A percentile compares a stretch with the other conserved stretches of the same genome.
Conservation (phyloP, 805 yeast genomes). For the Schizosaccharomyces japonicus region DNA sequence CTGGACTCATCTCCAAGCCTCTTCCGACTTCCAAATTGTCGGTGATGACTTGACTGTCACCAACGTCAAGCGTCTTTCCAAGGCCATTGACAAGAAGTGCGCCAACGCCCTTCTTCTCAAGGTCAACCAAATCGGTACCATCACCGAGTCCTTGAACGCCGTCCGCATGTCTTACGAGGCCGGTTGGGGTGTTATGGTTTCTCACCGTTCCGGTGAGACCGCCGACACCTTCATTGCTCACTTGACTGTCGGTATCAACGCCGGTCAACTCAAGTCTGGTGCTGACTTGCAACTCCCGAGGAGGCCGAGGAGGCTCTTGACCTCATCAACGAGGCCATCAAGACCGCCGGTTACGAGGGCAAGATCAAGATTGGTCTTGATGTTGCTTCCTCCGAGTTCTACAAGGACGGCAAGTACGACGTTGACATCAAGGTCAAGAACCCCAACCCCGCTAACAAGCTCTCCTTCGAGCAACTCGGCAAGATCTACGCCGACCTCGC, state of each 20-base stretch:
- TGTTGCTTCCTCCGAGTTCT: slow-evolving; percentile 94
- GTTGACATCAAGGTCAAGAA: slow-evolving; percentile 95
- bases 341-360: slow-evolving; percentile 87
- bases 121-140: slow-evolving; percentile 97
- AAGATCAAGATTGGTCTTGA: slow-evolving; percentile 79
- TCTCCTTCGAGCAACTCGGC: slow-evolving; percentile 70
- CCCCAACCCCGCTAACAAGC: slow-evolving; percentile 75
- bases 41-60: slow-evolving; percentile 98
- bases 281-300: too few species aligned
- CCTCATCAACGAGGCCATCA: slow-evolving; percentile 73
- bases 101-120: slow-evolving; percentile 85
- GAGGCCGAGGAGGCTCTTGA: slow-evolving; percentile 98
- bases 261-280: slow-evolving; percentile 98
- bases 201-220: slow-evolving; percentile 99
- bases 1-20: slow-evolving; percentile 63
- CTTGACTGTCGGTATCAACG: slow-evolving; percentile 87
- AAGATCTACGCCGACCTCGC: slow-evolving; percentile 56
- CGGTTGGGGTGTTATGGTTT: slow-evolving; percentile 99
- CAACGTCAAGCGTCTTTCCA: slow-evolving; percentile 81
- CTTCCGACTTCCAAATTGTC: slow-evolving; percentile 49
- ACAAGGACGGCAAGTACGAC: slow-evolving; percentile 90
- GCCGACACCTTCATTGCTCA: slow-evolving; percentile 98
- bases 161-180: slow-evolving; percentile 87
- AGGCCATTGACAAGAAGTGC: slow-evolving; percentile 89
- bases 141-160: slow-evolving; percentile 89